These are phyloP conservation scores for Phalaenopsis hybrid DNA, from an alignment of 116 monocot genomes.

Conservation along the genomic window DNA sequence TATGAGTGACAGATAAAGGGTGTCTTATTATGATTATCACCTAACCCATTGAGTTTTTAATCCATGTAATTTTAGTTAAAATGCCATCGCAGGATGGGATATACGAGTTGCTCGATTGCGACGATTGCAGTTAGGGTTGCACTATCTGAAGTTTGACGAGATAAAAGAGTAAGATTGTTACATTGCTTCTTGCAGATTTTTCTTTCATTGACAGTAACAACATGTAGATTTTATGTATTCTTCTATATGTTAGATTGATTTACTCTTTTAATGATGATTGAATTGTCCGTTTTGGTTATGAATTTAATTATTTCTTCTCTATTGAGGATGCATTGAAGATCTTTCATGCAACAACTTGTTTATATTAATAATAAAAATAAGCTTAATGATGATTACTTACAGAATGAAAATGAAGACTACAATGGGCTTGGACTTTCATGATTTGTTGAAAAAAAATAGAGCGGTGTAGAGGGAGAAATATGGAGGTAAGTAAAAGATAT, in stretches of 20 bases:
- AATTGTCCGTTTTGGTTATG: background rate
- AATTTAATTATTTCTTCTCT: background rate
- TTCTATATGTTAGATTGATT: background rate
- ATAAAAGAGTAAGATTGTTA: conserved; percentile 64
- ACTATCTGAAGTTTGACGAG: conserved; percentile 63
- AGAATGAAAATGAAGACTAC: background rate
- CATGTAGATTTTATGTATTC: background rate
- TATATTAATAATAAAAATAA: background rate
- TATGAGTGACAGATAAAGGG: background rate
- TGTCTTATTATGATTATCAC: conserved; percentile 7
- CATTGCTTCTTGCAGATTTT: background rate
- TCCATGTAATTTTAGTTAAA: background rate
- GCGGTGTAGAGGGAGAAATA: no score
- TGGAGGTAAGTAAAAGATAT: no score
- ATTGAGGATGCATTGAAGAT: background rate
- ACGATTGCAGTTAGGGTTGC: conserved; percentile 71
- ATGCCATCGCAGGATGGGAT: conserved; percentile 64
- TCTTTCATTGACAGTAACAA: background rate
- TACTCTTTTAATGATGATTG: background rate
- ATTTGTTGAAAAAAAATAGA: background rate
- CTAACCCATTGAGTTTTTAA: background rate
- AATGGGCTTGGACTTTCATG: background rate
- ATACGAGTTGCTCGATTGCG: conserved; percentile 66
- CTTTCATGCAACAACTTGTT: background rate
- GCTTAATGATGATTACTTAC: background rate